These are phyloP conservation scores for Kalmusia sp. DNA, from an alignment of 2,329 filamentous ascomycete species.

Conservation along the genomic window DNA sequence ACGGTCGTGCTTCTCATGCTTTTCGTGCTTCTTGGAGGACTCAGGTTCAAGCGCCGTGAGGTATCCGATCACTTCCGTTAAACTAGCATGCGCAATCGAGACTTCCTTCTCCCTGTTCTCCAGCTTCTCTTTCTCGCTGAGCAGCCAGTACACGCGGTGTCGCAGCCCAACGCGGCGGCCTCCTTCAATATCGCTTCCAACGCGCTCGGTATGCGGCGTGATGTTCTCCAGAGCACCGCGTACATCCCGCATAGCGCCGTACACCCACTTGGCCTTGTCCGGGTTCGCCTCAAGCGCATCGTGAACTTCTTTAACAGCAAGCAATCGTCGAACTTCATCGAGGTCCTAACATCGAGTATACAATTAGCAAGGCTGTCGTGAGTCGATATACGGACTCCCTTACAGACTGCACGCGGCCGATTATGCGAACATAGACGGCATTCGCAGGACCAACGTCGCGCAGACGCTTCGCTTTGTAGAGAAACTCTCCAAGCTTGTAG, in stretches of 20 bases:
- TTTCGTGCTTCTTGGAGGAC: conserved; percentile 24
- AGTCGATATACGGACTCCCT: not conserved
- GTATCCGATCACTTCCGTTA: conserved; percentile 45
- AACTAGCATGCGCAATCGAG: conserved; percentile 38
- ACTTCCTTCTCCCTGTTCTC: conserved; percentile 47
- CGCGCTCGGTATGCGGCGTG: conserved; percentile 45
- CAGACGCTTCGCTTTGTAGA: conserved; percentile 44
- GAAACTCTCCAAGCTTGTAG: conserved; percentile 48
- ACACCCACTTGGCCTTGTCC: conserved; percentile 48
- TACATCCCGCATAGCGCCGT: conserved; percentile 44
- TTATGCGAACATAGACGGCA: conserved; percentile 48
- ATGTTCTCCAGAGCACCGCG: conserved; percentile 47
- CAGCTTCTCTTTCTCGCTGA: conserved; percentile 50
- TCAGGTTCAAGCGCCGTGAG: conserved; percentile 44
- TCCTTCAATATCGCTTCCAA: conserved; percentile 40
- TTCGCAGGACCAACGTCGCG: conserved; percentile 47
- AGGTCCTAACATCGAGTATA: conserved; percentile 29
- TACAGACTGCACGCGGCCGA: conserved; percentile 40
- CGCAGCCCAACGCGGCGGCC: conserved; percentile 45
- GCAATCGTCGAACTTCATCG: conserved; percentile 46
- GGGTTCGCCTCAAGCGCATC: conserved; percentile 45
- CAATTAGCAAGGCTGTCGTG: not conserved
- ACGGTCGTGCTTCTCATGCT: conserved; percentile 30
- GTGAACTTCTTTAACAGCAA: conserved; percentile 46
- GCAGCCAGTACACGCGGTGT: conserved; percentile 46